Evolutionary conservation across 2,329 filamentous ascomycete species (phyloP), one percentile per base, ranked within the genome.

Genomic region (Camillea tinctor): DNA sequence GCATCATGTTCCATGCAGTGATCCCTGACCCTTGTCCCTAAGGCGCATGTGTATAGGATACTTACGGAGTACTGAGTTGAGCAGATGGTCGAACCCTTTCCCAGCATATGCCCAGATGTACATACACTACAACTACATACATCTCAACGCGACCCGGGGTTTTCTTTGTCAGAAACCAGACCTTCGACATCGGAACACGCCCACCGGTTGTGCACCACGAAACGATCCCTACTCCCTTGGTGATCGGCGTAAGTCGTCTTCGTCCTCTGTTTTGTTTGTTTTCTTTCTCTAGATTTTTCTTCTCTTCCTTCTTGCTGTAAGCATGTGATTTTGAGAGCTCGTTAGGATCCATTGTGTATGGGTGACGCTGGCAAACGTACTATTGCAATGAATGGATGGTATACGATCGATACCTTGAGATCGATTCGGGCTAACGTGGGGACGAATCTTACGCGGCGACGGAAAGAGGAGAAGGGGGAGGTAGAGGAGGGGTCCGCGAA

Each of bases 11-110:
- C 26, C 52, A 36, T 51, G 50, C 50, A 51, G 50, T 13, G 22
- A 21, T 44, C 52, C 52, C 52, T 54, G 52, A 19, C 26, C 52
- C 52, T 36, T n/a, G 52, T n/a, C 52, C n/a, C 20, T 54, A n/a
- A 23, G 51, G 51, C 51, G 51, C 51, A 26, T 52, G n/a, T 52
- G 51, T 26, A 52, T 52, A 24, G 22, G 1, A 9, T 52, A 44
- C 36, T 44, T 44, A n/a, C 13, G 36, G 3, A n/a, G 36, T 44
- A 44, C 36, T 44, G 2, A n/a, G 36, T 15, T 17, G 36, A 13
- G 36, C 7, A 30, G 36, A 15, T 2, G 11, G 36, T 44, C n/a
- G 36, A 44, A 44, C 36, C 36, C 36, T 44, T 44, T 44, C 36
- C 36, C 36, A 44, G 36, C 36, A 44, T n/a, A 44, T 30, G 13